These are phyloP conservation scores for Salicornia ramosissima DNA, from an alignment of 148 eudicot species.

Conservation along the genomic window DNA sequence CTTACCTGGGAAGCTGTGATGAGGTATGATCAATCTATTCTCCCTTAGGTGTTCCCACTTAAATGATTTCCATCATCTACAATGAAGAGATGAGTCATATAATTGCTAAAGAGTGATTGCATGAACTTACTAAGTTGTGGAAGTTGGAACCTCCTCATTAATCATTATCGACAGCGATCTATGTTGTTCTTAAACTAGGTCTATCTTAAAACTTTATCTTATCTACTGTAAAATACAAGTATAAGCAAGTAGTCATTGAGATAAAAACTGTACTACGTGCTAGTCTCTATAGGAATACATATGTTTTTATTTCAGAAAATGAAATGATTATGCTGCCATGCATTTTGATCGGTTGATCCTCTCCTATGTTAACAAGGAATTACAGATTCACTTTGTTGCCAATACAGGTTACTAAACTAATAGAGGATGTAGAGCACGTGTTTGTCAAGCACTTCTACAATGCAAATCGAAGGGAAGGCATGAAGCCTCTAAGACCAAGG, in stretches of 20 bases:
- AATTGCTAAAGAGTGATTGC: neutral
- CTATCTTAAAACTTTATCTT: neutral
- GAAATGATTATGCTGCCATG: neutral
- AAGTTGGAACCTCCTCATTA: neutral
- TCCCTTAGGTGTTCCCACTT: neutral
- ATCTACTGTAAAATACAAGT: neutral
- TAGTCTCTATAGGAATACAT: neutral
- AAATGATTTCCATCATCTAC: neutral
- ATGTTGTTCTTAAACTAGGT: neutral
- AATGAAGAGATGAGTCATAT: neutral
- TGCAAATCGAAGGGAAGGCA: constrained; percentile 66
- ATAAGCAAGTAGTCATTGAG: neutral
- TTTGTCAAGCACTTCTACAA: constrained; percentile 68
- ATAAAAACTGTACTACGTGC: neutral
- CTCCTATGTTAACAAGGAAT: neutral
- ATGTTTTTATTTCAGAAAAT: neutral
- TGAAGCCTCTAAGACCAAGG: constrained; percentile 59
- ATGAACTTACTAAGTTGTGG: neutral
- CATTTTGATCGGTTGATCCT: too few species aligned
- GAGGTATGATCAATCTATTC: constrained; percentile 42
- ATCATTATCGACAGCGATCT: neutral
- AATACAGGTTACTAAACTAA: constrained; percentile 47
- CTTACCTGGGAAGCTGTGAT: constrained; percentile 67
- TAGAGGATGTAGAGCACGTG: constrained; percentile 56
- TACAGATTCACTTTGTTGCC: constrained; percentile 13